Evolutionary conservation across 306 rosid genomes (phyloP).

Genomic region (Gynostemma pentaphyllum): DNA sequence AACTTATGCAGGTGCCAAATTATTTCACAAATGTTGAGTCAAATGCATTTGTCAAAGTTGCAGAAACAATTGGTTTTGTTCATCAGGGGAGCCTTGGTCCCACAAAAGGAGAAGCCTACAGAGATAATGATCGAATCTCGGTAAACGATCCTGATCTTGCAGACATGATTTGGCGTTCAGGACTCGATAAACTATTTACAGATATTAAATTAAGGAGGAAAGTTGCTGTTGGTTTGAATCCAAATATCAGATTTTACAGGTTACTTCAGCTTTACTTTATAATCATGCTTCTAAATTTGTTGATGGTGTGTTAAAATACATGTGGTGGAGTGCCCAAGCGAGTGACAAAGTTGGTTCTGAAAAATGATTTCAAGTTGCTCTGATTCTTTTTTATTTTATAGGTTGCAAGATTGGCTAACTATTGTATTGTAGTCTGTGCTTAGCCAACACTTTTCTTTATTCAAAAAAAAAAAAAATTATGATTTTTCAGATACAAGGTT

Average conservation of each 20-base stretch:
- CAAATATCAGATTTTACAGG: conserved; percentile 85
- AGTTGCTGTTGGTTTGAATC: conserved; percentile 71
- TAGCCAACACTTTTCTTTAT: background rate
- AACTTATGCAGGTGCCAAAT: conserved; percentile 52
- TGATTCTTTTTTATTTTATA: background rate
- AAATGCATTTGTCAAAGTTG: conserved; percentile 50
- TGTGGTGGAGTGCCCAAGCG: background rate
- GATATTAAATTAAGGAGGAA: conserved; percentile 59
- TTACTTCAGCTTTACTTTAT: conserved; percentile 11
- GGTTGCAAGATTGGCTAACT: background rate
- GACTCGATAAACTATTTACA: conserved; percentile 49
- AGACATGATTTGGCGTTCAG: conserved; percentile 61
- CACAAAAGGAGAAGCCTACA: conserved; percentile 70
- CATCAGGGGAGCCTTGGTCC: conserved; percentile 93
- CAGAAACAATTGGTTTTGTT: conserved; percentile 63
- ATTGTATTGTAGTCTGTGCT: background rate
- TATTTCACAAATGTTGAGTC: conserved; percentile 68
- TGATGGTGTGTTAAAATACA: background rate
- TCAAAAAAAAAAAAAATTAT: background rate
- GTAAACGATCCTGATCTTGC: conserved; percentile 64
- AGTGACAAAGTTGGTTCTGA: background rate
- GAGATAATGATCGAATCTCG: conserved; percentile 77
- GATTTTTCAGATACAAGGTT: conserved; percentile 48
- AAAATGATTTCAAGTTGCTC: background rate
- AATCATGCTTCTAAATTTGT: background rate